Evolutionary conservation across 192 early-diverging fungal species (phyloP), one percentile per base, ranked within the genome.

Genomic region (Thamnidium elegans): DNA sequence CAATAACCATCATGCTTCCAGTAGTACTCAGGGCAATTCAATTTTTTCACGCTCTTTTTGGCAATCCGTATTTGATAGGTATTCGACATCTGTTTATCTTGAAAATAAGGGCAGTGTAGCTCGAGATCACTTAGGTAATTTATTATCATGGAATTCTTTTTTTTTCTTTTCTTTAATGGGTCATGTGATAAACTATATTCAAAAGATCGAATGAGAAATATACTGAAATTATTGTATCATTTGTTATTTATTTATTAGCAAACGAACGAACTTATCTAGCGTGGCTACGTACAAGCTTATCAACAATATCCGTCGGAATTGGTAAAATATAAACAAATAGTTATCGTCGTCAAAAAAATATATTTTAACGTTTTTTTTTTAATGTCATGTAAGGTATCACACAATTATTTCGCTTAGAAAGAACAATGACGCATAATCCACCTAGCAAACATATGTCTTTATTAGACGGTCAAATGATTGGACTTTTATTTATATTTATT

Each of bases 251-350:
- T 26, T 19, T 53, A 19, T 31, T 55, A 85, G 85, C 90, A 21
- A 92, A 92, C 55, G 90, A 92, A 46, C 79, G 90, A 48, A 92
- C 90, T 20, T 92, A 84, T 51, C 79, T 92, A 2, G 87, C 89
- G 0, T 92, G 90, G 90, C 67, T 92, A 46, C 79, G 90, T 31
- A 87, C 90, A 6, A 89, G 87, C 15, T 66, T 90, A 19, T 84
- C 90, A 1, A 67, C 88, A 51, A 85, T 89, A 21, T 89, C 89
- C 14, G 86, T 89, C 23, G 90, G 90, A 39, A 84, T 92, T 26
- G 77, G 77, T 78, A 62, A 70, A 63, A 17, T 47, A n/a, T 43
- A 10, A 59, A 45, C 6, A 32, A 34, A 31, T 8, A 23, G 26
- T 26, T 26, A 26, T 26, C 3, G 3, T 26, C 26, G 26, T 26